A percentile compares a stretch with the other conserved stretches of the same genome.
Conservation (phyloP, 140 eudicot genomes). For the Oenanthe javanica region DNA sequence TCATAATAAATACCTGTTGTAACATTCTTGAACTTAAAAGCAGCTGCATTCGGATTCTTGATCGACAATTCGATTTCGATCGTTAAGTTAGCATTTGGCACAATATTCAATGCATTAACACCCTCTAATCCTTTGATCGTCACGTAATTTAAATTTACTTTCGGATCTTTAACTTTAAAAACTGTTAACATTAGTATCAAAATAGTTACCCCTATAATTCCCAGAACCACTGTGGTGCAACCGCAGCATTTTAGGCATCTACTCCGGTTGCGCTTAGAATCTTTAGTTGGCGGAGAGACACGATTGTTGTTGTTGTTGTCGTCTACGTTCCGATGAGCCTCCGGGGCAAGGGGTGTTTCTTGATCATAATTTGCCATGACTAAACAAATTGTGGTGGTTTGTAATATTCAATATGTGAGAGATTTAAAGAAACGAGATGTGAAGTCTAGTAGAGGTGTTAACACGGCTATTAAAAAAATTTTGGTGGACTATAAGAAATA, state of each 20-base stretch:
- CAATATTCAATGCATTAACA: neutral
- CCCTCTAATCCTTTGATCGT: conserved; percentile 26
- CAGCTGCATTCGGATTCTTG: conserved; percentile 61
- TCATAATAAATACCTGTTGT: conserved; percentile 36
- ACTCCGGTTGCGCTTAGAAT: neutral
- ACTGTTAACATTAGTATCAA: conserved; percentile 43
- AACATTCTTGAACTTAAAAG: conserved; percentile 35
- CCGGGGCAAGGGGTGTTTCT: conserved; percentile 46
- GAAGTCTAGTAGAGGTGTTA: neutral
- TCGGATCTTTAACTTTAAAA: conserved; percentile 43
- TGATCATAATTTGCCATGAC: conserved; percentile 35
- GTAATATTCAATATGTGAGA: neutral
- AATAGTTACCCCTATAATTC: conserved; percentile 26
- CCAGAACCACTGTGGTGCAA: conserved; percentile 27
- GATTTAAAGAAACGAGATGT: neutral
- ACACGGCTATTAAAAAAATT: neutral
- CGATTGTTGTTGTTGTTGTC: conserved; percentile 16
- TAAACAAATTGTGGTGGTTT: neutral
- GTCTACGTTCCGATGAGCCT: conserved; percentile 3
- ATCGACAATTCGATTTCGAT: conserved; percentile 43
- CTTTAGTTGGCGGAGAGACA: conserved; percentile 18
- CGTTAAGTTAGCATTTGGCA: conserved; percentile 23
- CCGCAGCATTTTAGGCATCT: conserved; percentile 46
- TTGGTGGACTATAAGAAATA: neutral
- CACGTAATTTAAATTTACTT: conserved; percentile 32